Base-by-base conservation (phyloP, 805 yeast species). In the Nakazawaea laoshanensis region DNA sequence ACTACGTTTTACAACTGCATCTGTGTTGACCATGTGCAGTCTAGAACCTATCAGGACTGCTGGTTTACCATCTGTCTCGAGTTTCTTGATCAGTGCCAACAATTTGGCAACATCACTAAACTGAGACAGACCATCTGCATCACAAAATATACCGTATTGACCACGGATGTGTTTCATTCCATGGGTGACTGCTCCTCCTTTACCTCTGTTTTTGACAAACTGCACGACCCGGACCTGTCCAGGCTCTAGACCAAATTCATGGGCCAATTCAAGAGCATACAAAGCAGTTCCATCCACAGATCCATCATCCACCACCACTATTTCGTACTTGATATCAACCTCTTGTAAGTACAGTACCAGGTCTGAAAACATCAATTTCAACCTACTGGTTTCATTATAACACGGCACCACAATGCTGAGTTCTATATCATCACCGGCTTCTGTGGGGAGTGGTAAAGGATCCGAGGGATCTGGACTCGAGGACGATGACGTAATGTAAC, bases 121-220 rank as follows among this genome's bases (percentile, higher is more conserved):
- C 44, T 69, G 66, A 17, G 94, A 79, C 4, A 98, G 97, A 21
- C 97, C 97, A 57, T 92, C 98, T 1, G 97, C 98, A 57, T 92
- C 98, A 1, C 95, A 97, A 61, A 92, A 92, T 7, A 92, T 66
- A 8, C 75, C 73, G 46, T 70, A 78, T 36, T 65, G 53, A 9
- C 97, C 98, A 27, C 85, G 62, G 3, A 78, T 61, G 46, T 74
- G 76, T 45, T 78, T 70, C 53, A 92, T 59, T 5, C 98, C 98
- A 55, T 89, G 96, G 12, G 94, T 76, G 0, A 92, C 97, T 0
- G 97, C 98, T 9, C 97, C 96, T 22, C 94, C 94, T 59, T 89
- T 89, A 17, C 98, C 98, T 46, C 98, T 68, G 53, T 92, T 92
- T 41, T 71, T 54, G 16, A 57, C 71, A 41, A 92, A 65, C 43